Percentiles rank a stretch among this genome's conserved stretches.
Conservation (phyloP, 176 grass and related monocot genomes). For the Oryza rufipogon region DNA sequence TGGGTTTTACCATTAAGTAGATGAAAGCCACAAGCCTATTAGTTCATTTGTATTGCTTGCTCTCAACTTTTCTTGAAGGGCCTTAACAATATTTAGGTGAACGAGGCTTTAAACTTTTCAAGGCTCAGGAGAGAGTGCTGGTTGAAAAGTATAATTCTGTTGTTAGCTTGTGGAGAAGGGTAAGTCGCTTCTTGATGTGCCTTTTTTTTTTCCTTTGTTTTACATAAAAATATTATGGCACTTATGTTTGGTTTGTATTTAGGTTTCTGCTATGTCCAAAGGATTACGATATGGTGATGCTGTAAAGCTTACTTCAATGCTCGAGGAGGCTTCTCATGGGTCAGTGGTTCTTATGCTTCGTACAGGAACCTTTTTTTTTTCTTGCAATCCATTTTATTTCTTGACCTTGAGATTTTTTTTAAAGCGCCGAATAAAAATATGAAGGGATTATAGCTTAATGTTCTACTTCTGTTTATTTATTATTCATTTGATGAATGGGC, state of each 20-base stretch:
- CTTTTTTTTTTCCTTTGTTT: neutral
- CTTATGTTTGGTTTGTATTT: constrained; percentile 40
- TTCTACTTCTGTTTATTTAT: neutral
- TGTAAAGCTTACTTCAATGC: constrained; percentile 76
- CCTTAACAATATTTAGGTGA: constrained; percentile 66
- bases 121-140: constrained; percentile 66
- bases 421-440: neutral
- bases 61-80: constrained; percentile 10
- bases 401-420: neutral
- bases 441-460: neutral
- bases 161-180: constrained; percentile 87
- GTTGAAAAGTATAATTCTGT: constrained; percentile 94
- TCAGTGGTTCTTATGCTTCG: constrained; percentile 46
- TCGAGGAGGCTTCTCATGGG: constrained; percentile 90
- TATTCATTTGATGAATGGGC: neutral
- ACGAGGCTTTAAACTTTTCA: constrained; percentile 79
- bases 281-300: constrained; percentile 74
- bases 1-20: neutral
- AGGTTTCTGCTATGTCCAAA: constrained; percentile 76
- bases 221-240: neutral
- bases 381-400: neutral
- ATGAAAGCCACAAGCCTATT: neutral
- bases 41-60: neutral
- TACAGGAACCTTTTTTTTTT: neutral
- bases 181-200: constrained; percentile 48